phyloP scores from a whole-genome alignment of 306 rosid species.

The Cucurbita moschata region DNA sequence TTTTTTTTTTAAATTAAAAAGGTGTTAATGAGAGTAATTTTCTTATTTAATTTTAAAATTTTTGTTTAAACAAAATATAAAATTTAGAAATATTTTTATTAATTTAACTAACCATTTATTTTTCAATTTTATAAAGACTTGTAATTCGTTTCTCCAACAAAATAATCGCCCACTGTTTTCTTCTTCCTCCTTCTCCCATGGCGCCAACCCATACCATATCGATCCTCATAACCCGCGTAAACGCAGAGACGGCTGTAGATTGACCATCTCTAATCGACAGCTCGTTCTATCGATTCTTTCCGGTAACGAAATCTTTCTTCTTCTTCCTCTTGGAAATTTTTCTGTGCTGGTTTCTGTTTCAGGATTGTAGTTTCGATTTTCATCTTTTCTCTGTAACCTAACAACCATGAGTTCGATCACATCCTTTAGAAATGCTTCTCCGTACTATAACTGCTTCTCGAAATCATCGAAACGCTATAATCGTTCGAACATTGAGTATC shows the following conservation, averaged over 20 bases:
- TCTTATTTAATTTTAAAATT: too few species aligned
- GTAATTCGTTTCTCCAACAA: neutral
- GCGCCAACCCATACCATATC: neutral
- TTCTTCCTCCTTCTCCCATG: neutral
- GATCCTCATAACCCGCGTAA: neutral
- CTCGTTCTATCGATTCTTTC: neutral
- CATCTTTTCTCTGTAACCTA: slow-evolving; percentile 9
- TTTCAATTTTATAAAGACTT: neutral
- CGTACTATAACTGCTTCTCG: neutral
- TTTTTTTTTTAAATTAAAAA: too few species aligned
- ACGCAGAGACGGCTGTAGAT: neutral
- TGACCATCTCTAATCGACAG: neutral
- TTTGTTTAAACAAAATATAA: too few species aligned
- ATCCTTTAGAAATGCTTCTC: neutral
- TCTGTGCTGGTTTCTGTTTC: neutral
- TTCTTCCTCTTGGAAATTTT: neutral
- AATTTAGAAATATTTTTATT: too few species aligned
- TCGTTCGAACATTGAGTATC: neutral
- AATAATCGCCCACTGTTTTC: neutral
- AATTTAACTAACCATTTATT: too few species aligned
- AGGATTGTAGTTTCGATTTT: neutral
- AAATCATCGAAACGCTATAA: neutral
- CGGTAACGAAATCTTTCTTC: neutral
- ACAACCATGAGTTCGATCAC: slow-evolving; percentile 13
- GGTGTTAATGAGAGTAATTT: too few species aligned